Conservation (phyloP, 306 rosid species). For the Quillaja saponaria region DNA sequence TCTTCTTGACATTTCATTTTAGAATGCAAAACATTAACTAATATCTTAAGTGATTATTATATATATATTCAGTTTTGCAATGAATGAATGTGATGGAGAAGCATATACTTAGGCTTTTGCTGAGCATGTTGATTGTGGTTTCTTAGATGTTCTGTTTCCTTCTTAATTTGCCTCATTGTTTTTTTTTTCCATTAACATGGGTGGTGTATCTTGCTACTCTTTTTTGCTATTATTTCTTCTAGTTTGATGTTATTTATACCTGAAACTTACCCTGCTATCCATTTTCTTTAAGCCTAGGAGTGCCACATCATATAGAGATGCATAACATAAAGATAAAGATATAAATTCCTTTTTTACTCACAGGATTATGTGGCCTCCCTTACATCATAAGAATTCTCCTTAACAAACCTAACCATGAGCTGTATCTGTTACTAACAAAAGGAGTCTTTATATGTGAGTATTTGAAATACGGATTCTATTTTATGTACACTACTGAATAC, state of each 20-base stretch:
- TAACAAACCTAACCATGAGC: too few species aligned
- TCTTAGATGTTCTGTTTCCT: neutral
- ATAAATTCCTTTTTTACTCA: too few species aligned
- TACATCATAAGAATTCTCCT: too few species aligned
- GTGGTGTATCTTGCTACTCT: neutral
- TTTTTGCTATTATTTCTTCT: neutral
- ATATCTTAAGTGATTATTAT: too few species aligned
- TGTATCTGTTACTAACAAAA: too few species aligned
- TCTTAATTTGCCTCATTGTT: neutral
- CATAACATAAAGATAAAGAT: too few species aligned
- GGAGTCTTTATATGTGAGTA: too few species aligned
- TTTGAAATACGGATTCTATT: neutral
- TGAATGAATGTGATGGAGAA: neutral
- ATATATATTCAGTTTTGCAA: neutral
- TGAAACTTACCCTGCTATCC: too few species aligned
- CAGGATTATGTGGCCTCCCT: too few species aligned
- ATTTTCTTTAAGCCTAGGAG: too few species aligned
- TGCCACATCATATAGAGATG: too few species aligned
- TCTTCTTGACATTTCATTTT: neutral
- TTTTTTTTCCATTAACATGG: neutral
- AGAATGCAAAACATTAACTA: neutral
- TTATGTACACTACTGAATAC: neutral
- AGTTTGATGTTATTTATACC: neutral
- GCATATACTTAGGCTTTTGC: neutral
- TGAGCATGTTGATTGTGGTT: neutral